Conservation (phyloP, 352 stramenopile genomes). For the Blastocystis sp. region DNA sequence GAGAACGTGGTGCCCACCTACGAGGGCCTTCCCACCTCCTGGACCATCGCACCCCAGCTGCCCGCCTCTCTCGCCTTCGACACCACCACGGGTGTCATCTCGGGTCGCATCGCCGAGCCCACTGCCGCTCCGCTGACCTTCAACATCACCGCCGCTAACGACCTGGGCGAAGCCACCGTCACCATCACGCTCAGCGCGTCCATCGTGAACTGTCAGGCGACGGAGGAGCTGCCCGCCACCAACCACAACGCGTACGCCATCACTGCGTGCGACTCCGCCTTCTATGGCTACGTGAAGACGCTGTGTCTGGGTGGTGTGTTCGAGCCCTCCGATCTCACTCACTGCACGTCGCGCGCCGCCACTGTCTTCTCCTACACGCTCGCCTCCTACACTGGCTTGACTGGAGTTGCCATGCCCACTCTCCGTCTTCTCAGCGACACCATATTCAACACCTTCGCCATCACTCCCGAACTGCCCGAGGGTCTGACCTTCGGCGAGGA, state of each 20-base stretch:
- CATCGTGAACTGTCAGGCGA: conserved; percentile 47
- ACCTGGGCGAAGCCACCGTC: not conserved
- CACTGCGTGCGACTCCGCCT: not conserved
- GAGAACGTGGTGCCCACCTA: not conserved
- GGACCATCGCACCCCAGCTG: not conserved
- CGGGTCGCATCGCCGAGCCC: too few relatives aligned
- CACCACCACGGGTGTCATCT: too few relatives aligned
- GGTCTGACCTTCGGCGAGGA: conserved; percentile 19
- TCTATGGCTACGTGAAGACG: not conserved
- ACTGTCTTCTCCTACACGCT: conserved; percentile 59
- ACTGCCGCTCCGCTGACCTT: too few relatives aligned
- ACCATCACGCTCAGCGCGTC: not conserved
- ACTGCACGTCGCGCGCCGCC: not conserved
- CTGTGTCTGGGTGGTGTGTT: too few relatives aligned
- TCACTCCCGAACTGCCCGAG: not conserved
- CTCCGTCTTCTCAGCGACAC: conserved; percentile 19
- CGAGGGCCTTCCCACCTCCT: not conserved
- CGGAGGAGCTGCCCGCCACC: not conserved
- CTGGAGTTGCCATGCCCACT: not conserved
- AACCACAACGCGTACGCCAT: not conserved
- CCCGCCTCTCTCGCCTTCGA: conserved; percentile 5
- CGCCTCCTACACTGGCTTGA: not conserved
- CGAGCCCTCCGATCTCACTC: not conserved
- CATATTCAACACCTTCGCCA: not conserved
- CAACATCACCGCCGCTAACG: not conserved